Evolutionary conservation across 192 early-diverging fungal genomes (phyloP), one percentile per base, ranked within the genome.

Genomic region (Linnemannia schmuckeri): DNA sequence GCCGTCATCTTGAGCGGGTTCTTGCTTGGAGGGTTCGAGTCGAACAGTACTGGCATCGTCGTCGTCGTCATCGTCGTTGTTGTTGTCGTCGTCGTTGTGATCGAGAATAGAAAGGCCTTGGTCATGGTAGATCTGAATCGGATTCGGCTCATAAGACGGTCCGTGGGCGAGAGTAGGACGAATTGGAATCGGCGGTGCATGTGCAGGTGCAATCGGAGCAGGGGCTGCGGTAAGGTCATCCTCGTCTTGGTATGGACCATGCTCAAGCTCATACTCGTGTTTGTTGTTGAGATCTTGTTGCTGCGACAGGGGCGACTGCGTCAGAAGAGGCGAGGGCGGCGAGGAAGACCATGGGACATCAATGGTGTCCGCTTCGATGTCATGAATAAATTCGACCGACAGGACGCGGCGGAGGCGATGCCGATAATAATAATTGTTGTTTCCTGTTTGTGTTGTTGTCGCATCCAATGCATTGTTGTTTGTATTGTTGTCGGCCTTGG

Each of bases 301-400:
- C 40, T 46, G 72, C 44, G 72, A 46, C 44, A 42, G 66, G n/a
- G 66, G 70, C 41, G 70, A 42, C 41, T 38, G 70, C 70, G 70
- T 38, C 70, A 71, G 70, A 38, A 71, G 70, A 71, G 70, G 70
- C 38, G 35, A 42, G 6, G 70, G 24, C 22, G 70, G 33, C 33
- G 37, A 42, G 38, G 71, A 42, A 9, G 38, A n/a, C 42, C 72
- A 73, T 44, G 44, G 72, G 46, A 46, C 72, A 66, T 66, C 61
- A 66, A 66, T 33, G 30, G 61, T 66, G 30, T 66, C 61, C 9
- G 27, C 61, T 66, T 66, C 61, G 61, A 66, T 66, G 13, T 66
- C 13, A 30, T 66, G 61, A 9, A 66, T 27, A 33, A 66, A 66
- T 66, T 66, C 61, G 13, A 66, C 61, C 9, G 61, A 66, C 12